Evolutionary conservation across 1,284 basidiomycete genomes (phyloP).

Genomic region (Ganoderma lucidum): DNA sequence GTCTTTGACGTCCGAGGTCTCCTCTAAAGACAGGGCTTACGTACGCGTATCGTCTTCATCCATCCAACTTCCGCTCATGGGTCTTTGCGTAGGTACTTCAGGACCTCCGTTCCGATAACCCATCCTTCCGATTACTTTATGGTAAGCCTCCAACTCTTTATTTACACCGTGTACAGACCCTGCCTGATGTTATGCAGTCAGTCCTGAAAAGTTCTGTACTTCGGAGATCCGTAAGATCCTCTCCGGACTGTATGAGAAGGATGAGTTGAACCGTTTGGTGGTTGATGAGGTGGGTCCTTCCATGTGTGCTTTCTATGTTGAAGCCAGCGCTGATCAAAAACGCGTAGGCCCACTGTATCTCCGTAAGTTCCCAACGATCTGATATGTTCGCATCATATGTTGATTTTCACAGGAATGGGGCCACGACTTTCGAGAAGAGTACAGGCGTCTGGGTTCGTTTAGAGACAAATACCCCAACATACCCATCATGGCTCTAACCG

Average conservation of each 20-base stretch:
- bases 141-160: constrained; percentile 50
- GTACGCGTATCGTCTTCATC: not conserved
- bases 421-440: constrained; percentile 80
- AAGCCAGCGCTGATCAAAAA: not conserved
- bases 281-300: constrained; percentile 72
- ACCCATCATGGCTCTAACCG: constrained; percentile 87
- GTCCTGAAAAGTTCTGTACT: constrained; percentile 78
- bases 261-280: constrained; percentile 74
- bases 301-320: constrained; percentile 1
- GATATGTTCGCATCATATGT: constrained; percentile 27
- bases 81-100: constrained; percentile 58
- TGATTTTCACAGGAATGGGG: constrained; percentile 76
- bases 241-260: constrained; percentile 56
- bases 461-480: constrained; percentile 72
- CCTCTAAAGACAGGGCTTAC: constrained; percentile 56
- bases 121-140: constrained; percentile 74
- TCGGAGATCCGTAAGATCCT: constrained; percentile 63
- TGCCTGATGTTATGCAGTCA: constrained; percentile 49
- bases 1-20: constrained; percentile 75
- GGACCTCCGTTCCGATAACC: constrained; percentile 70
- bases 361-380: constrained; percentile 49
- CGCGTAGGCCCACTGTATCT: constrained; percentile 82
- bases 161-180: not conserved
- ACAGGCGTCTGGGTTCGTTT: constrained; percentile 76
- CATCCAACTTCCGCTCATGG: not conserved